Evolutionary conservation across 139 green algal genomes (phyloP), one percentile per base, ranked within the genome.

Genomic region (Chlamydomonas schloesseri): DNA sequence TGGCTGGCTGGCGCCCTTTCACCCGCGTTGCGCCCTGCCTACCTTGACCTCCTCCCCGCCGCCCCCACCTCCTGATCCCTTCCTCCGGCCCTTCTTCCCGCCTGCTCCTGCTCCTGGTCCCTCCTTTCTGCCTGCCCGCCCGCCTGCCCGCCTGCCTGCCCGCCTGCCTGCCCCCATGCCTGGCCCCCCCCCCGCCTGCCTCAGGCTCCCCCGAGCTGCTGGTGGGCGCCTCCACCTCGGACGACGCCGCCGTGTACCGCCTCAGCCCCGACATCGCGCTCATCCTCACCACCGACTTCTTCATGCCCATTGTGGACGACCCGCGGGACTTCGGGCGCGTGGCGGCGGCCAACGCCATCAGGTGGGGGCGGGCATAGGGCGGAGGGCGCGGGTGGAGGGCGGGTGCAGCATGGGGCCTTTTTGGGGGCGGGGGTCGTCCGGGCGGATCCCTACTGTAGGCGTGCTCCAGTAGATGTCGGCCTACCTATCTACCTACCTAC

Each of bases 301-400:
- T 91, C 74, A 91, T 91, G 87, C 87, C 87, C 24, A 90, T 90
- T 21, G 81, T 91, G 28, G 87, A 91, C 69, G 85, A 91, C 68
- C 73, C 87, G 28, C 70, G 81, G 26, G 73, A 91, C 60, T 91
- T 91, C 69, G 87, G 87, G 9, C 64, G 81, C 20, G 85, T 91
- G 36, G 87, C 87, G 31, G 87, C 87, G 26, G 74, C 87, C 46
- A 91, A 91, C 55, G 81, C 87, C 28, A 91, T 91, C 74, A 88
- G 78, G 78, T 84, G 78, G 17, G 64, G 37, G 33, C 14, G 68
- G n/a, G n/a, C n/a, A n/a, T n/a, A 4, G 34, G 68, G 20, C 2
- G 14, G 18, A 8, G 33, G 33, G 33, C 1, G 33, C 5, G 29
- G 11, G 13, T 15, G n/a, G 18, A 24, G 9, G 64, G 64, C 13